A percentile compares a stretch with the other conserved stretches of the same genome.
Evolutionary conservation across 768 basidiomycete species (phyloP).

Genomic region (Xanthoconium stramineum): DNA sequence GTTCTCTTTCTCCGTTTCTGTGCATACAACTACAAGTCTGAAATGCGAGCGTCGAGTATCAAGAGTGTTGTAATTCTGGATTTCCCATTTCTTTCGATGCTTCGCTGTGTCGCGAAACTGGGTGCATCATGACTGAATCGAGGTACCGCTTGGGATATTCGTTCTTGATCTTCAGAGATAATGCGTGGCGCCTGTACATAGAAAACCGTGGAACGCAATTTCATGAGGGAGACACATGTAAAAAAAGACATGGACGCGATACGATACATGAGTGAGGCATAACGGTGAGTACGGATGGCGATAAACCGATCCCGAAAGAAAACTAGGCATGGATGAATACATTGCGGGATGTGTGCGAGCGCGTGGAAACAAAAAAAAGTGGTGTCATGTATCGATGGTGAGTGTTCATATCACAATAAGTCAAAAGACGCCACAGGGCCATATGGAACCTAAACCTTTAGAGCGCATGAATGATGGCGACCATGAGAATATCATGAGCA

Average conservation of each 20-base stretch:
- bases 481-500: not conserved
- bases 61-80: constrained; percentile 24
- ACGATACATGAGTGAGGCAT: constrained; percentile 4
- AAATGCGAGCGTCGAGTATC: constrained; percentile 11
- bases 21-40: not conserved
- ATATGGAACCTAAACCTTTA: constrained; percentile 3
- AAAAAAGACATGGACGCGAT: not conserved
- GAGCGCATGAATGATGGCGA: not conserved
- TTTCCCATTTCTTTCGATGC: not conserved
- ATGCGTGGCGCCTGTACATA: not conserved
- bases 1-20: not conserved
- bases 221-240: too few relatives aligned
- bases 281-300: constrained; percentile 1
- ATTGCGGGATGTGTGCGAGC: not conserved
- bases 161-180: not conserved
- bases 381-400: not conserved
- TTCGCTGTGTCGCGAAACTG: too few relatives aligned
- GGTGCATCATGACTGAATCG: too few relatives aligned
- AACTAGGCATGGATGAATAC: not conserved
- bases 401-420: constrained; percentile 13
- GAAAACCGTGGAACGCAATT: too few relatives aligned
- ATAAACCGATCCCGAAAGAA: not conserved
- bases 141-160: too few relatives aligned
- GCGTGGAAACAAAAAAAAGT: too few relatives aligned
- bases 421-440: constrained; percentile 10